phyloP scores from a whole-genome alignment of 805 yeast species.

The Saccharomycopsis amapae region DNA sequence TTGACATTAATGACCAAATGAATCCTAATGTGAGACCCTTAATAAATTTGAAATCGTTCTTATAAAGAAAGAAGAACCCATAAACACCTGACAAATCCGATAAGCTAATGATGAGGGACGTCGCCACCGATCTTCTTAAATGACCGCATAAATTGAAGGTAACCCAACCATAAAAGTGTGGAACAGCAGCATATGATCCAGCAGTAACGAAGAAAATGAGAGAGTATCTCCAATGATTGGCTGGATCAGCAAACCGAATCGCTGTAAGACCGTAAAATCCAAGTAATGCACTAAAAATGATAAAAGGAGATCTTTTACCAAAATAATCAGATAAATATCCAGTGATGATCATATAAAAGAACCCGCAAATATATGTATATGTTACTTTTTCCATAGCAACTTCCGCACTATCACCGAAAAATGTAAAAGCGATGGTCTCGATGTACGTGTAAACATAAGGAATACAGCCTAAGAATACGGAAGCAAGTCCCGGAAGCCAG shows the following conservation, averaged over 20 bases:
- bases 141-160: conserved; percentile 1
- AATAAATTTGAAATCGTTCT: no score
- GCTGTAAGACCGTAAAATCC: neutral
- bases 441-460: neutral
- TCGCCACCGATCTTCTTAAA: neutral
- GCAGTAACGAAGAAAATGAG: neutral
- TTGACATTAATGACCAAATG: no score
- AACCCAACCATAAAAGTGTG: neutral
- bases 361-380: neutral
- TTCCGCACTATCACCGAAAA: neutral
- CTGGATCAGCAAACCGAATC: neutral
- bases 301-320: neutral
- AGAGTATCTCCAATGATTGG: neutral
- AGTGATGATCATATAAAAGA: neutral
- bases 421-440: neutral
- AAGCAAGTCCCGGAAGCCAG: conserved; percentile 30
- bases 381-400: neutral
- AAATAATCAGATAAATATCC: neutral
- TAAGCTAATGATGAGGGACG: neutral
- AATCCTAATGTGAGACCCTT: no score
- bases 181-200: neutral
- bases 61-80: neutral
- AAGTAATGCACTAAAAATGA: neutral
- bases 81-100: neutral
- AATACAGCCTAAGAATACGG: neutral